Evolutionary conservation across 1,284 basidiomycete species (phyloP).

Genomic region (Cutaneotrichosporon sp.): DNA sequence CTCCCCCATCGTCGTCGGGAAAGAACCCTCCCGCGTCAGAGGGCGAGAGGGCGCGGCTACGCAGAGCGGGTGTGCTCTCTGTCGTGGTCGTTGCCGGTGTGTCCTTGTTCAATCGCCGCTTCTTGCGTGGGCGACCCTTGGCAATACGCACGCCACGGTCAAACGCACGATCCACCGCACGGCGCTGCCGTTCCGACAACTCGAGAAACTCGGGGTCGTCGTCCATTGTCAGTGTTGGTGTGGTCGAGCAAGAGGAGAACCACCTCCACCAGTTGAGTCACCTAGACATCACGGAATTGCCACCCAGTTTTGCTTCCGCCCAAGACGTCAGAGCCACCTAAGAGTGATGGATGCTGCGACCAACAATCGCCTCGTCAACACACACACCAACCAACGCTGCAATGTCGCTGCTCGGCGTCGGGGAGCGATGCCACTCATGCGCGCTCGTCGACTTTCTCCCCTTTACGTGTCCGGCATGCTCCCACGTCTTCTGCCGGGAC

Average conservation of each 20-base stretch:
- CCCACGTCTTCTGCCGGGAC: conserved; percentile 25
- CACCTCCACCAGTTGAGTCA: conserved; percentile 1
- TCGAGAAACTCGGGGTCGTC: conserved; percentile 46
- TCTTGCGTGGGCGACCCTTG: conserved; percentile 4
- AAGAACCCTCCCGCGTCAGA: conserved; percentile 20
- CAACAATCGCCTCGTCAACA: neutral
- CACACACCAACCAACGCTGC: neutral
- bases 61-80: too few species aligned
- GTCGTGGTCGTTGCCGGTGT: neutral
- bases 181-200: conserved; percentile 26
- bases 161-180: conserved; percentile 40
- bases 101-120: conserved; percentile 1
- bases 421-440: conserved; percentile 31
- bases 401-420: conserved; percentile 36
- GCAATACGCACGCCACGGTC: conserved; percentile 23
- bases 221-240: neutral
- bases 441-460: conserved; percentile 42
- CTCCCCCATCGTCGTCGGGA: conserved; percentile 19
- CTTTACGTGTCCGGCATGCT: conserved; percentile 29
- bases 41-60: too few species aligned
- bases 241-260: neutral
- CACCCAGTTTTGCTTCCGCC: neutral
- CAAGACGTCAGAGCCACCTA: neutral
- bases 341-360: neutral
- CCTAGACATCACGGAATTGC: neutral